A percentile compares a stretch with the other conserved stretches of the same genome.
These are phyloP conservation scores for Mycena latifolia DNA, from an alignment of 768 basidiomycete species.

Conservation along the genomic window DNA sequence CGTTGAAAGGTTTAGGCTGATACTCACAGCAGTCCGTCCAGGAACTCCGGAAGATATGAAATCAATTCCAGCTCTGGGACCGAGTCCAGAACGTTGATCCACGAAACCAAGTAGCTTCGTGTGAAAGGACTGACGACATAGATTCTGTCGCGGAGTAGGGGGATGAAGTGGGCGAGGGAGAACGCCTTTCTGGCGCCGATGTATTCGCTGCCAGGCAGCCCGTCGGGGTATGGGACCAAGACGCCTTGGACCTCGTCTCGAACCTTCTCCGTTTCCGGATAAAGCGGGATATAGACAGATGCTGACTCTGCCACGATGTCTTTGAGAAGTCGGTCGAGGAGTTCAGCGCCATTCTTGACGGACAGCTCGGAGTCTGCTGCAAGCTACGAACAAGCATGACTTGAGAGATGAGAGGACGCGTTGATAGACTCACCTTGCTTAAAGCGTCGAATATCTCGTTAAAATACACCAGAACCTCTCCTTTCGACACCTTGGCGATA, in stretches of 20 bases:
- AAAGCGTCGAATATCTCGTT: slow-evolving; percentile 98
- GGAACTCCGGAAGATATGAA: slow-evolving; percentile 93
- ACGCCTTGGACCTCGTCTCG: slow-evolving; percentile 71
- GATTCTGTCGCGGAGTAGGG: slow-evolving; percentile 91
- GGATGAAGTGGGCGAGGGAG: slow-evolving; percentile 95
- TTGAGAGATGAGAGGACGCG: slow-evolving; percentile 1
- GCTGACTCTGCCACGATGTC: slow-evolving; percentile 98
- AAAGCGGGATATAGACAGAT: slow-evolving; percentile 92
- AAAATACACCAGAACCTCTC: slow-evolving; percentile 96
- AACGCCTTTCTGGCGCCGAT: slow-evolving; percentile 79
- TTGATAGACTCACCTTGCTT: slow-evolving; percentile 82
- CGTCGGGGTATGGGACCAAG: slow-evolving; percentile 74
- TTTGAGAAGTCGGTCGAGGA: slow-evolving; percentile 96
- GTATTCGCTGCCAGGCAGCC: slow-evolving; percentile 54
- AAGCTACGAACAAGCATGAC: slow-evolving; percentile 65
- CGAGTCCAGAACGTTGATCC: slow-evolving; percentile 96
- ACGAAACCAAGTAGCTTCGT: slow-evolving; percentile 94
- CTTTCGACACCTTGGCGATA: slow-evolving; percentile 97
- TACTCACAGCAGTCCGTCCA: slow-evolving; percentile 91
- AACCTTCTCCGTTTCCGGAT: slow-evolving; percentile 81
- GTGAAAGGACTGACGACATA: slow-evolving; percentile 97
- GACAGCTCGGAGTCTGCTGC: slow-evolving; percentile 95
- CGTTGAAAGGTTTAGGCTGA: slow-evolving; percentile 6
- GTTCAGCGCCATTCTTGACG: slow-evolving; percentile 98
- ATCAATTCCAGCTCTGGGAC: slow-evolving; percentile 97